phyloP scores from a whole-genome alignment of 2,329 filamentous ascomycete species.

The Fusarium gaditjirri region DNA sequence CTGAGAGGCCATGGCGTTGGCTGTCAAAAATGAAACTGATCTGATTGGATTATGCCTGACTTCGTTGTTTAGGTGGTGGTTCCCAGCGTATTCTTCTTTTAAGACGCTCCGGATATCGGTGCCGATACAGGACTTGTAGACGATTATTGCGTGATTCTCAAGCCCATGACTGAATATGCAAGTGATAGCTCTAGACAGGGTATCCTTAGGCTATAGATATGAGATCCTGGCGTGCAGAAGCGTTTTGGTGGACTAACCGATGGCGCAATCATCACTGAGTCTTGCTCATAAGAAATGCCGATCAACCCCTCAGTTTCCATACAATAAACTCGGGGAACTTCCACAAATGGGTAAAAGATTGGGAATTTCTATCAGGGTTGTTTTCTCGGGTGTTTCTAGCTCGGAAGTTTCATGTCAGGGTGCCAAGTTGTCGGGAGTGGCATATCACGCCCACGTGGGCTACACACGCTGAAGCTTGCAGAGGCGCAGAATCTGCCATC shows the following conservation, averaged over 20 bases:
- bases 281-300: constrained; percentile 33
- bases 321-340: constrained; percentile 1
- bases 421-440: background rate
- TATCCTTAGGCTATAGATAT: background rate
- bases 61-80: background rate
- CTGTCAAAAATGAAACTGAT: background rate
- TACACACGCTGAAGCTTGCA: too few species aligned
- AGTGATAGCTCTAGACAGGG: background rate
- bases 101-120: constrained; percentile 13
- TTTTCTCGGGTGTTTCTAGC: background rate
- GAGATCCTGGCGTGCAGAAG: constrained; percentile 1
- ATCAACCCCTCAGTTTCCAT: background rate
- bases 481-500: background rate
- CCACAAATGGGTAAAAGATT: background rate
- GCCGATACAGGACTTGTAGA: background rate
- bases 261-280: constrained; percentile 35
- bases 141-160: constrained; percentile 36
- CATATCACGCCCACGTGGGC: background rate
- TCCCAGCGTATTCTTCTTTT: constrained; percentile 13
- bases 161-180: constrained; percentile 28
- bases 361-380: background rate
- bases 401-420: constrained; percentile 6
- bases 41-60: background rate
- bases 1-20: constrained; percentile 30
- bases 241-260: constrained; percentile 1